Evolutionary conservation across 1,284 basidiomycete species (phyloP), one percentile per base, ranked within the genome.

Genomic region (Malassezia psittaci): DNA sequence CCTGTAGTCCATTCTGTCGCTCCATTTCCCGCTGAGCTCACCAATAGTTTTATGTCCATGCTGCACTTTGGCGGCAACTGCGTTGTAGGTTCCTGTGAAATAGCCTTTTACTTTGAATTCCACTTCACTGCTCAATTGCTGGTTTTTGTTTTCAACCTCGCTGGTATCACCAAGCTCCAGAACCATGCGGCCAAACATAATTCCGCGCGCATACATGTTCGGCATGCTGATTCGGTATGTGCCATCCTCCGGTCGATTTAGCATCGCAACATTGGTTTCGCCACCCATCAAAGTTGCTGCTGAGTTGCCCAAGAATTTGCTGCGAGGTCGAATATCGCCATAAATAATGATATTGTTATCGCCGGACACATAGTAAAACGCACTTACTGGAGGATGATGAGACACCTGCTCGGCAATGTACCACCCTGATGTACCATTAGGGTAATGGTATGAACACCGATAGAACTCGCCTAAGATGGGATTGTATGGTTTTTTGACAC

Each of bases 401-500:
- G 88, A 90, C 13, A 90, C 88, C 83, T 98, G 93, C 76, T 99
- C 93, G 39, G 94, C 87, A 64, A 99, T 88, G 77, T 94, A 99
- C 78, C 89, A 96, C 0, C 90, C 94, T 62, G 86, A 83, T 11
- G 89, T 85, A 29, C 88, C 88, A 69, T 98, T 85, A 4, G 84
- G 78, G 76, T 98, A 99, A 75, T 88, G 84, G 75, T 96, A 99
- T 56, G 85, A 80, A 77, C 93, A 96, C 48, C 93, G 83, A 81
- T 96, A 99, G 78, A 94, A 93, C 76, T 99, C 93, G 53, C 94
- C 93, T 10, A 98, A 83, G 12, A 96, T 82, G 29, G 94, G 93
- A 75, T 98, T 99, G 77, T 96, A 96, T 69, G 93, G 93, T 79
- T 98, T 98, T 85, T 98, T 98, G 62, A 98, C 94, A 61, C 93